Percentiles rank a stretch among this genome's conserved stretches.
These are phyloP conservation scores for Flaveria floridana DNA, from an alignment of 140 eudicot genomes.

Conservation along the genomic window DNA sequence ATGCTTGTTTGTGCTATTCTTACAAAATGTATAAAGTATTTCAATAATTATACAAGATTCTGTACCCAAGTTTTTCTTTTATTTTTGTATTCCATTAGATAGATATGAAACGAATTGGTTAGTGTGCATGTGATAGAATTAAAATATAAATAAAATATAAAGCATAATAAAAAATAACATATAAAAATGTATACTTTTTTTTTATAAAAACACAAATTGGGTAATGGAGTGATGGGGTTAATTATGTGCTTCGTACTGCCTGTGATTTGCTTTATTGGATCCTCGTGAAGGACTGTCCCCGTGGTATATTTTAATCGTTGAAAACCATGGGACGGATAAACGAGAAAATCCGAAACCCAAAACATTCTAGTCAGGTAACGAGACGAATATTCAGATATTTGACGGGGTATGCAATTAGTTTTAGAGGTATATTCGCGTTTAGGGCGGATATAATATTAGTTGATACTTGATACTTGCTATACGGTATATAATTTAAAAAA, in stretches of 20 bases:
- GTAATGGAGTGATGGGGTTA: constrained; percentile 19
- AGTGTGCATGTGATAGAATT: constrained; percentile 12
- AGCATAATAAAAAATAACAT: background rate
- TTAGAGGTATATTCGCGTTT: too few species aligned
- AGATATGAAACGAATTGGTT: background rate
- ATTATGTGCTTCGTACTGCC: constrained; percentile 28
- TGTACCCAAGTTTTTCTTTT: background rate
- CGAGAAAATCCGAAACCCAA: too few species aligned
- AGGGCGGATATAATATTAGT: too few species aligned
- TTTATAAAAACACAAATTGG: background rate
- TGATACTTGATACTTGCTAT: too few species aligned
- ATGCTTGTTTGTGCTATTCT: background rate
- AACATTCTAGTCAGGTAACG: too few species aligned
- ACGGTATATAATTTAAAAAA: too few species aligned
- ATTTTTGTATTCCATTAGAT: background rate
- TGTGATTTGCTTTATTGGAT: constrained; percentile 31
- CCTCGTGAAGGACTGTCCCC: constrained; percentile 27
- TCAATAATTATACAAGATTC: background rate
- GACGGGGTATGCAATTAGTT: too few species aligned
- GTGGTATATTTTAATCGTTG: background rate
- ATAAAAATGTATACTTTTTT: constrained; percentile 22
- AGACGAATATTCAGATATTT: too few species aligned
- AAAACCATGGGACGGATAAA: too few species aligned
- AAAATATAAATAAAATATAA: background rate
- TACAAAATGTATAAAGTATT: background rate